Percentiles rank a stretch among this genome's conserved stretches.
These are phyloP conservation scores for Hysterangium stoloniferum DNA, from an alignment of 768 basidiomycete genomes.

Conservation along the genomic window DNA sequence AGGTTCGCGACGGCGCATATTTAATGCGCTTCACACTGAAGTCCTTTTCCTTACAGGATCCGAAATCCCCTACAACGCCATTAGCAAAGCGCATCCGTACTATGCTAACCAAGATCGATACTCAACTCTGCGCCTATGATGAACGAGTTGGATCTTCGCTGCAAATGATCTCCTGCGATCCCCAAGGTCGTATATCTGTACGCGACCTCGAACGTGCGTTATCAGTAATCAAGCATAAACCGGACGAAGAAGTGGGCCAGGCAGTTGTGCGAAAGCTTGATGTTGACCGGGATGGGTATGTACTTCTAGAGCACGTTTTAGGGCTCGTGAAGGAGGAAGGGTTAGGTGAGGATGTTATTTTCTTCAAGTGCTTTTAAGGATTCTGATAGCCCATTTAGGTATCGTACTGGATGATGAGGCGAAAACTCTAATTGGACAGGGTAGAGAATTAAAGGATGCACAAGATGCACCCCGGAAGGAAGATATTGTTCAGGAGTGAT, in stretches of 20 bases:
- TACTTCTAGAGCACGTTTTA: constrained; percentile 90
- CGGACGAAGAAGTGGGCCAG: constrained; percentile 82
- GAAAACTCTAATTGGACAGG: constrained; percentile 74
- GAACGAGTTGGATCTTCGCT: constrained; percentile 74
- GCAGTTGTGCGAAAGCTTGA: constrained; percentile 90
- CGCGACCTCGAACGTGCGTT: constrained; percentile 86
- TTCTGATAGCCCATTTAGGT: constrained; percentile 33
- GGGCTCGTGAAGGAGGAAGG: constrained; percentile 85
- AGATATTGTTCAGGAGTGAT: constrained; percentile 78
- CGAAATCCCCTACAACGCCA: constrained; percentile 75
- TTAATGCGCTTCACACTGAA: constrained; percentile 5
- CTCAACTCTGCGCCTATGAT: constrained; percentile 89
- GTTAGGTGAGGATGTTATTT: constrained; percentile 48
- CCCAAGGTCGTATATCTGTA: constrained; percentile 83
- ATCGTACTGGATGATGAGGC: constrained; percentile 76
- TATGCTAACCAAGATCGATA: constrained; percentile 94
- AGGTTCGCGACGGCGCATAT: constrained; percentile 38
- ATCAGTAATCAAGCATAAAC: constrained; percentile 87
- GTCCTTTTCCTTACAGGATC: constrained; percentile 39
- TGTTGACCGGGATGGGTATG: constrained; percentile 92
- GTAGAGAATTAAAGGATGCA: constrained; percentile 70
- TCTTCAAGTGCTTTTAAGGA: neutral
- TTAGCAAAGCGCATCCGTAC: constrained; percentile 91
- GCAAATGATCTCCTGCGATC: constrained; percentile 78
- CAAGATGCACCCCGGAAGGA: constrained; percentile 71